phyloP scores from a whole-genome alignment of 352 stramenopile genomes.

The Globisporangium iwayamae region DNA sequence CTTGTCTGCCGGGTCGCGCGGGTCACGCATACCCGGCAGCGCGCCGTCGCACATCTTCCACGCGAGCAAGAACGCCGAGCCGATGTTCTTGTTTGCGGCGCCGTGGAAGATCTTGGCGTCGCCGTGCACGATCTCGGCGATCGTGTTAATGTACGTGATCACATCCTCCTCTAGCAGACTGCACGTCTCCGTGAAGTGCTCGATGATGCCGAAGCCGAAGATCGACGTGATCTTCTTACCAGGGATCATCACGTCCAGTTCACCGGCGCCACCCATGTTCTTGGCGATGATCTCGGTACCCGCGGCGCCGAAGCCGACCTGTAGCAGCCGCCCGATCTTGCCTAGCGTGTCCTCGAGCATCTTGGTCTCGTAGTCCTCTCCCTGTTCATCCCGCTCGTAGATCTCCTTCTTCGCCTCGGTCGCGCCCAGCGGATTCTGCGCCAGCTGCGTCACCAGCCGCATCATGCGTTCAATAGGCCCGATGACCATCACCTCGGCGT shows the following conservation, averaged over 20 bases:
- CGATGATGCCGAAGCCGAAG: slow-evolving; percentile 95
- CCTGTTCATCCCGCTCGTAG: slow-evolving; percentile 67
- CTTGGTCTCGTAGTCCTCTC: slow-evolving; percentile 93
- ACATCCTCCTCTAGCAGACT: slow-evolving; percentile 92
- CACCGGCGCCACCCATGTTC: slow-evolving; percentile 91
- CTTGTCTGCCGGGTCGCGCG: slow-evolving; percentile 69
- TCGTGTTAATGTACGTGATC: slow-evolving; percentile 98
- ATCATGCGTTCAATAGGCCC: slow-evolving; percentile 97
- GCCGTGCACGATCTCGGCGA: slow-evolving; percentile 94
- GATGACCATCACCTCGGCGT: slow-evolving; percentile 95
- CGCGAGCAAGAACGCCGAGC: slow-evolving; percentile 91
- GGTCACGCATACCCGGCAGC: slow-evolving; percentile 80
- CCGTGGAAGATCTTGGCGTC: slow-evolving; percentile 93
- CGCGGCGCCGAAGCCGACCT: slow-evolving; percentile 97
- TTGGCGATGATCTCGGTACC: slow-evolving; percentile 97
- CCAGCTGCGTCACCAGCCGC: slow-evolving; percentile 65
- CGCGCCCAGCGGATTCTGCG: slow-evolving; percentile 63
- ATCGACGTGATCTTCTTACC: slow-evolving; percentile 96
- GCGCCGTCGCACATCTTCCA: slow-evolving; percentile 94
- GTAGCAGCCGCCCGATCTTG: slow-evolving; percentile 92
- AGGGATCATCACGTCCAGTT: slow-evolving; percentile 97
- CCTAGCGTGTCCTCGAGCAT: slow-evolving; percentile 95
- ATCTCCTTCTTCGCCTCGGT: slow-evolving; percentile 67
- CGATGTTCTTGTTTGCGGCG: slow-evolving; percentile 97
- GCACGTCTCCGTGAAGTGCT: slow-evolving; percentile 95